phyloP scores from a whole-genome alignment of 2,329 filamentous ascomycete genomes.

The Didymella sp. region DNA sequence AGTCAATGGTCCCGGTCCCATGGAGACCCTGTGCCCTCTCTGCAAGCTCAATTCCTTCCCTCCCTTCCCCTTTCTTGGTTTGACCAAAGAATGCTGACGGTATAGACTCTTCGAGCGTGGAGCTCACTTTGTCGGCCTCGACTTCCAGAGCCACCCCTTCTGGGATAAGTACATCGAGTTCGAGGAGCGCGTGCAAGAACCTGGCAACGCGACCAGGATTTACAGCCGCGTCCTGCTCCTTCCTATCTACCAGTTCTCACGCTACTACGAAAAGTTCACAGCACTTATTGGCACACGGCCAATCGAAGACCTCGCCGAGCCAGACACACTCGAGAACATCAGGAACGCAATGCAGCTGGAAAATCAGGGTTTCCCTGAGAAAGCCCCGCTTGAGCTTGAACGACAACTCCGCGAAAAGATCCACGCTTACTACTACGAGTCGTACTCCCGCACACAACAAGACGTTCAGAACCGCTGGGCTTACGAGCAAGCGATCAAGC shows the following conservation, averaged over 20 bases:
- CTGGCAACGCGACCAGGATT: slow-evolving; percentile 77
- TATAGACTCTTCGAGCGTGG: slow-evolving; percentile 89
- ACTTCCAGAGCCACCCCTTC: slow-evolving; percentile 93
- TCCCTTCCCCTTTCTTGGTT: slow-evolving; percentile 10
- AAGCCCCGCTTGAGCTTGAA: slow-evolving; percentile 80
- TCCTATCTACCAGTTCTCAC: slow-evolving; percentile 92
- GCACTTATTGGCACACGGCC: slow-evolving; percentile 75
- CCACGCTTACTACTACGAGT: slow-evolving; percentile 79
- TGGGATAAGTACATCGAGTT: slow-evolving; percentile 99
- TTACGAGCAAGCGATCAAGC: slow-evolving; percentile 92
- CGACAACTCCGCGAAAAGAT: slow-evolving; percentile 80
- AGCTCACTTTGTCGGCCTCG: slow-evolving; percentile 81
- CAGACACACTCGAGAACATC: slow-evolving; percentile 72
- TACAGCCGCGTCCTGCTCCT: slow-evolving; percentile 83
- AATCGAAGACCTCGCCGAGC: slow-evolving; percentile 72
- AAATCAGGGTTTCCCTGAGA: slow-evolving; percentile 59
- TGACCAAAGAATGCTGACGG: slow-evolving; percentile 20
- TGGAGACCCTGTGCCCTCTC: slow-evolving; percentile 19
- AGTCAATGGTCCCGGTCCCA: slow-evolving; percentile 23
- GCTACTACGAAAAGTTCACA: slow-evolving; percentile 92
- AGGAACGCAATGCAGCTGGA: slow-evolving; percentile 75
- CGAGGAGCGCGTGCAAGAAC: slow-evolving; percentile 74
- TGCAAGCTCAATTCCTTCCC: slow-evolving; percentile 28
- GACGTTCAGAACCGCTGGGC: slow-evolving; percentile 95
- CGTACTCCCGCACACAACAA: slow-evolving; percentile 80